Conservation (phyloP, 306 rosid species). For the Myrica gale region DNA sequence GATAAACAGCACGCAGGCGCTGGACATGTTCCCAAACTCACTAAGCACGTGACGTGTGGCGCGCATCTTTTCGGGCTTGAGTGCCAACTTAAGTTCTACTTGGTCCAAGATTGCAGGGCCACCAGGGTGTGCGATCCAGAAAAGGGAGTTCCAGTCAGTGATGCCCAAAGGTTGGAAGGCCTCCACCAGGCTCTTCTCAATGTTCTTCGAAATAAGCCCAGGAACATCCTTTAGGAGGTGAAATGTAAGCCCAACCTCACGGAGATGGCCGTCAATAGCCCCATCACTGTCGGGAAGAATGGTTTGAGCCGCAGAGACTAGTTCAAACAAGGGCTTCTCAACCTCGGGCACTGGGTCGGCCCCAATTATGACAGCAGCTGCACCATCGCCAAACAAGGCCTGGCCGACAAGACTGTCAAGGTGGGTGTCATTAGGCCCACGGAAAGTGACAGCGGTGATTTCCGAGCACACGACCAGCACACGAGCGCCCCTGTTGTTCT, state of each 20-base stretch:
- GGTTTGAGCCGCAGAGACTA: conserved; percentile 60
- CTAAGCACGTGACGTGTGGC: conserved; percentile 55
- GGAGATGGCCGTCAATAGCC: conserved; percentile 54
- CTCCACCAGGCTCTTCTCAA: conserved; percentile 44
- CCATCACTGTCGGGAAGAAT: conserved; percentile 70
- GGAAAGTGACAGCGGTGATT: too few species aligned
- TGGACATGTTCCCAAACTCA: conserved; percentile 71
- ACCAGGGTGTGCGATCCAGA: conserved; percentile 65
- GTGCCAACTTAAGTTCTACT: conserved; percentile 41
- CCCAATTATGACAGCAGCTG: too few species aligned
- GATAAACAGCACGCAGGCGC: conserved; percentile 71
- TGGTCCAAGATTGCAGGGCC: conserved; percentile 58
- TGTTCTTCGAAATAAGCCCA: conserved; percentile 47
- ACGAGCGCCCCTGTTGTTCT: too few species aligned
- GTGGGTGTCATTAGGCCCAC: too few species aligned
- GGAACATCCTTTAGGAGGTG: conserved; percentile 61
- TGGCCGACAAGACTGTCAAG: too few species aligned
- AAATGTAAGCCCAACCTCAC: conserved; percentile 66
- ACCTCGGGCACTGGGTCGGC: conserved; percentile 47
- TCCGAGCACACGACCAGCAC: too few species aligned
- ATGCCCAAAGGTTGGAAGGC: conserved; percentile 54
- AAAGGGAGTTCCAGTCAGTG: conserved; percentile 53
- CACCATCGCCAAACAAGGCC: too few species aligned
- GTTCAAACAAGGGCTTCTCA: conserved; percentile 54
- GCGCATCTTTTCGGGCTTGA: conserved; percentile 41